Conservation (phyloP, 1,139 yeast species). For the Geotrichum macrosporum region DNA sequence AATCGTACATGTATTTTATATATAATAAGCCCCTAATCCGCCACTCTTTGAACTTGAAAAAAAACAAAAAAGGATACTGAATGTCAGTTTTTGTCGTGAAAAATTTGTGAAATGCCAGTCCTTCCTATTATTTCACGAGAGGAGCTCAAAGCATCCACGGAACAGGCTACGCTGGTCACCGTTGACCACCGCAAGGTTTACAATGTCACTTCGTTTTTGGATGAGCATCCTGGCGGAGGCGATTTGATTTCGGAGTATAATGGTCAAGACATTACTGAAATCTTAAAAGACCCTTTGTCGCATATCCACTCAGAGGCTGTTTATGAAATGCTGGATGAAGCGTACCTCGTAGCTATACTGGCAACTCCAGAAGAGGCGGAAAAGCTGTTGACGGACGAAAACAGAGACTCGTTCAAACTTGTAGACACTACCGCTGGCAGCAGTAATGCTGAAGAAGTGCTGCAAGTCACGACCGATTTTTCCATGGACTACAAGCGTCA, state of each 20-base stretch:
- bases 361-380: slow-evolving; percentile 61
- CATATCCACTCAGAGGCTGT: slow-evolving; percentile 84
- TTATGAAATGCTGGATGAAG: slow-evolving; percentile 83
- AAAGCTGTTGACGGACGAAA: slow-evolving; percentile 43
- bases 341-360: slow-evolving; percentile 53
- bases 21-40: no score
- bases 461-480: slow-evolving; percentile 76
- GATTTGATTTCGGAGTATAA: slow-evolving; percentile 71
- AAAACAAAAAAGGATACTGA: no score
- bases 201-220: slow-evolving; percentile 71
- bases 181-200: slow-evolving; percentile 72
- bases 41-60: no score
- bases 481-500: slow-evolving; percentile 66
- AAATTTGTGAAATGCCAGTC: no score
- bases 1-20: no score
- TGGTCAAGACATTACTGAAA: slow-evolving; percentile 76
- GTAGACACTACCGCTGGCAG: slow-evolving; percentile 6
- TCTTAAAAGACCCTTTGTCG: slow-evolving; percentile 62
- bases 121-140: slow-evolving; percentile 45
- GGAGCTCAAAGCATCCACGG: slow-evolving; percentile 48
- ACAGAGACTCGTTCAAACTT: slow-evolving; percentile 29
- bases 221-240: slow-evolving; percentile 86
- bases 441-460: slow-evolving; percentile 39
- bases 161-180: slow-evolving; percentile 80
- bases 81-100: no score